Percentiles rank a stretch among this genome's conserved stretches.
phyloP scores from a whole-genome alignment of 139 green algal genomes.

The Medakamo hakoo region DNA sequence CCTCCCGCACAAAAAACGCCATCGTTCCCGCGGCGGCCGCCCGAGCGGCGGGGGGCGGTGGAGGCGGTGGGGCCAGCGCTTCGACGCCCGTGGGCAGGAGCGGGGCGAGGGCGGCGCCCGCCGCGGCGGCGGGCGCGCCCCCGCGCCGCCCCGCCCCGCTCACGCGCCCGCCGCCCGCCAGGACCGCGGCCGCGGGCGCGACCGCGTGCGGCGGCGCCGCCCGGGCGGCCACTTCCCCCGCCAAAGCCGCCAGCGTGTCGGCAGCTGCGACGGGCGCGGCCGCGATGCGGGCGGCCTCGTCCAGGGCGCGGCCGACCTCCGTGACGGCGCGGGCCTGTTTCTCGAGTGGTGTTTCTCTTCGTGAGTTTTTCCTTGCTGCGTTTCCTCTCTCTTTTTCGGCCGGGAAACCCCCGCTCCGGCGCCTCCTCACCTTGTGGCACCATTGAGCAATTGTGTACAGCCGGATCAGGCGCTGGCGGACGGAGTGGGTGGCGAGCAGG shows the following conservation, averaged over 20 bases:
- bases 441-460: neutral
- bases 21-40: neutral
- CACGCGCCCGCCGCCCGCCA: too few species aligned
- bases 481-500: neutral
- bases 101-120: too few species aligned
- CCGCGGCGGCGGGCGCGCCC: too few species aligned
- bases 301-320: neutral
- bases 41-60: too few species aligned
- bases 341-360: neutral
- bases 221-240: too few species aligned
- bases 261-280: too few species aligned
- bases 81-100: too few species aligned
- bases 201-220: too few species aligned
- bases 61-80: neutral
- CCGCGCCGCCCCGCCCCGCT: too few species aligned
- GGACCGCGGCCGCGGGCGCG: too few species aligned
- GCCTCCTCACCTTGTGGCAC: neutral
- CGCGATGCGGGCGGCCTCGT: neutral
- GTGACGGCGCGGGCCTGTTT: neutral
- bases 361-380: neutral
- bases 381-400: neutral
- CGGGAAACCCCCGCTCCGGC: neutral
- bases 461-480: neutral
- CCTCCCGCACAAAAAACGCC: neutral
- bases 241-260: too few species aligned